A percentile compares a stretch with the other conserved stretches of the same genome.
These are phyloP conservation scores for Ceriops tagal DNA, from an alignment of 345 rosid species.

Conservation along the genomic window DNA sequence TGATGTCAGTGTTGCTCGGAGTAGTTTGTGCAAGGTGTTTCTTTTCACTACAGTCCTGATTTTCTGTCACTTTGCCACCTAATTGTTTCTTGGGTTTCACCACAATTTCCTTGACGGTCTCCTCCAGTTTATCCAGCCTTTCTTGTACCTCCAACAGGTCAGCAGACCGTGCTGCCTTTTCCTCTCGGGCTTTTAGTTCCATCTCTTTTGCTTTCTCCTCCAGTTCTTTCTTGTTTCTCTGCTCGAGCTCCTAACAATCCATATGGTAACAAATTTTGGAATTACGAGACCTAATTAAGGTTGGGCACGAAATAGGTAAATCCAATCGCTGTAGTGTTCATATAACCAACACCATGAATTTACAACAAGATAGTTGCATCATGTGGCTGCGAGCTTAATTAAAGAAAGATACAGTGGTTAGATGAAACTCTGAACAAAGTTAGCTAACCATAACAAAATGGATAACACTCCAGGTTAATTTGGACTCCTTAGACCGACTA, in stretches of 20 bases:
- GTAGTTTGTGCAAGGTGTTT: slow-evolving; percentile 11
- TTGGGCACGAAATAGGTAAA: not conserved
- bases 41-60: slow-evolving; percentile 31
- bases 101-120: slow-evolving; percentile 55
- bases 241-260: slow-evolving; percentile 53
- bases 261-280: not conserved
- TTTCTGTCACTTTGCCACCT: slow-evolving; percentile 25
- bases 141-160: slow-evolving; percentile 57
- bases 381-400: not conserved
- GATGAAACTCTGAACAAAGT: too few species aligned
- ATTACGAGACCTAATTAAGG: not conserved
- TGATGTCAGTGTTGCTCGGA: not conserved
- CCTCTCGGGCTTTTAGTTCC: slow-evolving; percentile 43
- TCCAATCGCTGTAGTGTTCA: not conserved
- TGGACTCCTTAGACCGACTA: too few species aligned
- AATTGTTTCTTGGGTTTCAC: slow-evolving; percentile 55
- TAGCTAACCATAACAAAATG: too few species aligned
- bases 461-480: too few species aligned
- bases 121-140: slow-evolving; percentile 72
- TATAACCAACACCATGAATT: not conserved
- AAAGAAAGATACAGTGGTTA: too few species aligned
- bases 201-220: slow-evolving; percentile 51
- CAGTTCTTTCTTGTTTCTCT: slow-evolving; percentile 44
- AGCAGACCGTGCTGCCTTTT: slow-evolving; percentile 32
- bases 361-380: not conserved